A percentile compares a stretch with the other conserved stretches of the same genome.
These are phyloP conservation scores for Somion occarium DNA, from an alignment of 1,284 basidiomycete species.

Conservation along the genomic window DNA sequence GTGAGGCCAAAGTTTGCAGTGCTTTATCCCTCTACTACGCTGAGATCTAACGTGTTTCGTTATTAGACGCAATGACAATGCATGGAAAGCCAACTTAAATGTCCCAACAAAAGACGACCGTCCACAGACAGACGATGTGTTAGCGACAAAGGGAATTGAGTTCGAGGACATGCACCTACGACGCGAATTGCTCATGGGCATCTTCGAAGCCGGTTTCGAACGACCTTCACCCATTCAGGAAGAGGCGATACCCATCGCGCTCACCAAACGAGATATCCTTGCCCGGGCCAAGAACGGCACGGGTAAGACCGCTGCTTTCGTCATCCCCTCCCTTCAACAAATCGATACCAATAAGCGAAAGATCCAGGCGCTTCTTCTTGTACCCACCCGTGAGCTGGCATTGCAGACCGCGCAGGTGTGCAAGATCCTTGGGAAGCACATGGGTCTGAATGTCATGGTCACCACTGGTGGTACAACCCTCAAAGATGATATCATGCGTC, in stretches of 20 bases:
- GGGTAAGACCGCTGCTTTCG: slow-evolving; percentile 97
- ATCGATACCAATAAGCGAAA: slow-evolving; percentile 83
- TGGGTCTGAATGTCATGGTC: slow-evolving; percentile 97
- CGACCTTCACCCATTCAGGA: slow-evolving; percentile 97
- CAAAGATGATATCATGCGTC: slow-evolving; percentile 94
- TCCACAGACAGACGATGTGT: slow-evolving; percentile 94
- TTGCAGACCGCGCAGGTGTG: slow-evolving; percentile 97
- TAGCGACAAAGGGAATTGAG: slow-evolving; percentile 84
- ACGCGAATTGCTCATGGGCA: slow-evolving; percentile 73
- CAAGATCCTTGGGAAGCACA: slow-evolving; percentile 95
- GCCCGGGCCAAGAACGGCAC: slow-evolving; percentile 91
- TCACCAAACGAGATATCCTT: slow-evolving; percentile 86
- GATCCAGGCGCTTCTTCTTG: slow-evolving; percentile 93
- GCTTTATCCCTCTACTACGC: no score
- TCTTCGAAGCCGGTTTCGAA: slow-evolving; percentile 97
- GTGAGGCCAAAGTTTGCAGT: no score
- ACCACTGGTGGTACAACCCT: slow-evolving; percentile 98
- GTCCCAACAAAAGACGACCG: slow-evolving; percentile 88
- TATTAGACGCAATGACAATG: slow-evolving; percentile 23
- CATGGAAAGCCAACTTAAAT: slow-evolving; percentile 76
- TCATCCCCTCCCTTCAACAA: slow-evolving; percentile 94
- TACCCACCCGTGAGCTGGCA: slow-evolving; percentile 93
- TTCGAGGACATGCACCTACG: slow-evolving; percentile 77
- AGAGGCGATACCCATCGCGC: slow-evolving; percentile 88
- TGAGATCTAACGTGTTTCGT: no score